Evolutionary conservation across 2,329 filamentous ascomycete species (phyloP).

Genomic region (Penicillium sp.): DNA sequence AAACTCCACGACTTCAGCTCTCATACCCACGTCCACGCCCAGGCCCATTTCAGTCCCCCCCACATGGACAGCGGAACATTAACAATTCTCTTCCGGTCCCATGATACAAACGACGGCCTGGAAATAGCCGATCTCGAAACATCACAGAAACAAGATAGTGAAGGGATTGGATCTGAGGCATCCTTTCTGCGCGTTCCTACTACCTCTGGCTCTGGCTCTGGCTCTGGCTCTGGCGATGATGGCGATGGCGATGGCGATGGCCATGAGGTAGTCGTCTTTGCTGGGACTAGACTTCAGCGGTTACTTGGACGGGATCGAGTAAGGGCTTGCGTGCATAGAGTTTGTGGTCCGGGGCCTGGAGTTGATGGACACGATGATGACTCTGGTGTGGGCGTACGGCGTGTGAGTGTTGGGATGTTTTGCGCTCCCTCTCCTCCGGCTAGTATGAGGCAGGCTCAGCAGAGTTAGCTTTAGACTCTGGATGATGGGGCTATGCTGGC

Average conservation of each 20-base stretch:
- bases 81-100: constrained; percentile 3
- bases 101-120: constrained; percentile 6
- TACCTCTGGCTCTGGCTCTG: too few species aligned
- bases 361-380: too few species aligned
- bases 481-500: too few species aligned
- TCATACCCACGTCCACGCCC: too few species aligned
- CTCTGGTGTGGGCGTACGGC: not conserved
- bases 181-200: constrained; percentile 7
- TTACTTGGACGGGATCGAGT: constrained; percentile 4
- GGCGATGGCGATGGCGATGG: not conserved
- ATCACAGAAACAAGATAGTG: constrained; percentile 6
- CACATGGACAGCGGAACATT: constrained; percentile 13
- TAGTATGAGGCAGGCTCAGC: too few species aligned
- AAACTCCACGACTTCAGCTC: not conserved
- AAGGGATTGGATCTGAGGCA: constrained; percentile 7
- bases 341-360: not conserved
- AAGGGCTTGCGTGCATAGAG: constrained; percentile 11
- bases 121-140: constrained; percentile 10
- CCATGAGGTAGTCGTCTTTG: constrained; percentile 9
- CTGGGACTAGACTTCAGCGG: constrained; percentile 10
- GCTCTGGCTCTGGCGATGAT: too few species aligned
- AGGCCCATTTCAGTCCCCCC: constrained; percentile 4
- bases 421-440: not conserved
- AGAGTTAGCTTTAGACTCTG: too few species aligned
- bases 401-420: not conserved